Evolutionary conservation across 768 basidiomycete species (phyloP).

Genomic region (Calvatia gigantea): DNA sequence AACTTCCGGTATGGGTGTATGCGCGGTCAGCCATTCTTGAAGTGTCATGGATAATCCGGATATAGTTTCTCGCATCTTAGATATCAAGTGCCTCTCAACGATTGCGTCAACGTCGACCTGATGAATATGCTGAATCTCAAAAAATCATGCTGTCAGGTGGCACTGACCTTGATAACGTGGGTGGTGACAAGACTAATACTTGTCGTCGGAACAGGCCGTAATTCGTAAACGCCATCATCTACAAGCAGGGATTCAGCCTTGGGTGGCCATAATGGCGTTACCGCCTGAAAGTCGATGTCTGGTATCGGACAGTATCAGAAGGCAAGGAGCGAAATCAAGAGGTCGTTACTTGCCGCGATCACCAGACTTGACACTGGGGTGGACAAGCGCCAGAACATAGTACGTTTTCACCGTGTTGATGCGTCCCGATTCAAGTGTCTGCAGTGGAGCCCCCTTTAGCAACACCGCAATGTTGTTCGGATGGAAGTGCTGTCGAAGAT

Average conservation of each 20-base stretch:
- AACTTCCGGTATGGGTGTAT: constrained; percentile 58
- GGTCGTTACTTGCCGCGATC: constrained; percentile 41
- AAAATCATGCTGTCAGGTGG: background rate
- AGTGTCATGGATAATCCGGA: constrained; percentile 45
- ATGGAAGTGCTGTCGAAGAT: constrained; percentile 61
- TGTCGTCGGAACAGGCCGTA: constrained; percentile 58
- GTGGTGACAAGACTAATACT: constrained; percentile 78
- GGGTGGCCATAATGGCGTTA: constrained; percentile 82
- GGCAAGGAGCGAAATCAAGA: background rate
- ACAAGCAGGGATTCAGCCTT: constrained; percentile 41
- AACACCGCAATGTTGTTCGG: constrained; percentile 68
- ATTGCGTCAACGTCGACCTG: constrained; percentile 74
- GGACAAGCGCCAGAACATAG: constrained; percentile 70
- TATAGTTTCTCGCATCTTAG: constrained; percentile 56
- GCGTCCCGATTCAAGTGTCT: constrained; percentile 36
- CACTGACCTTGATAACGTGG: constrained; percentile 61
- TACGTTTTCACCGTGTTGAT: constrained; percentile 54
- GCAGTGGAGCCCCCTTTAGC: constrained; percentile 59
- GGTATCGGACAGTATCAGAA: background rate
- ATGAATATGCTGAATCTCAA: background rate
- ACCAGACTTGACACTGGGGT: constrained; percentile 53
- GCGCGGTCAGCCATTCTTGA: constrained; percentile 50
- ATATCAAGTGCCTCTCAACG: constrained; percentile 60
- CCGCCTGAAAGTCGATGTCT: constrained; percentile 56
- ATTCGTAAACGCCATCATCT: constrained; percentile 60